Evolutionary conservation across 1,139 yeast genomes (phyloP).

Genomic region (Nakaseomyces nivariensis): DNA sequence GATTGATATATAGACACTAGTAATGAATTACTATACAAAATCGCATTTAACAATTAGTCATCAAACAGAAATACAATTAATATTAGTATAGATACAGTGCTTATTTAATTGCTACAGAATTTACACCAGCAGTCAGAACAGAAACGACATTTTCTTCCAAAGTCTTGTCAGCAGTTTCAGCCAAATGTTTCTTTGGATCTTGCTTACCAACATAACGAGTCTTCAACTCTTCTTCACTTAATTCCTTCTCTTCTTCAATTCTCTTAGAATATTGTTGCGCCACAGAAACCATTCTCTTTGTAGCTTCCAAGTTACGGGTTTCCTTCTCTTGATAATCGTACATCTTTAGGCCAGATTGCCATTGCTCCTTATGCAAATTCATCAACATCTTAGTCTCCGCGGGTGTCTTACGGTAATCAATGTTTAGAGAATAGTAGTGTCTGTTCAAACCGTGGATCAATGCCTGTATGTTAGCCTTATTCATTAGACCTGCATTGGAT

Average conservation of each 20-base stretch:
- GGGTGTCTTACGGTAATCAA: slow-evolving; percentile 87
- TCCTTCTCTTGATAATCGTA: slow-evolving; percentile 73
- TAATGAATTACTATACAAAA: not conserved
- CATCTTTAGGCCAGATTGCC: slow-evolving; percentile 89
- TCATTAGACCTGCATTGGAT: slow-evolving; percentile 87
- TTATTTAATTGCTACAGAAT: slow-evolving; percentile 69
- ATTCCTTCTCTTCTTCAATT: slow-evolving; percentile 85
- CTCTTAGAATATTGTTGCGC: slow-evolving; percentile 86
- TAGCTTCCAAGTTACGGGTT: slow-evolving; percentile 60
- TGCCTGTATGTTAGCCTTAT: slow-evolving; percentile 97
- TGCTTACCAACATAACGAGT: slow-evolving; percentile 97
- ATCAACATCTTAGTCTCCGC: slow-evolving; percentile 90
- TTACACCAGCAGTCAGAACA: slow-evolving; percentile 78
- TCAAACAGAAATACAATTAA: not conserved
- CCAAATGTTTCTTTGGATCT: slow-evolving; percentile 95
- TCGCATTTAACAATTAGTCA: not conserved
- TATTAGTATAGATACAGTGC: not conserved
- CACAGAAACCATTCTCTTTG: slow-evolving; percentile 74
- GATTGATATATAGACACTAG: slow-evolving; percentile 5
- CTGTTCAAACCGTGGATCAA: slow-evolving; percentile 95
- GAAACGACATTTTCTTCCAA: slow-evolving; percentile 87
- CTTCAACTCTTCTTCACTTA: slow-evolving; percentile 78
- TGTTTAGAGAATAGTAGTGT: slow-evolving; percentile 90
- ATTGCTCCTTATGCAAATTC: slow-evolving; percentile 87
- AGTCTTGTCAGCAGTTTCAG: slow-evolving; percentile 75